Conservation (phyloP, 805 yeast species). For the Starmerella sirachaensis region DNA sequence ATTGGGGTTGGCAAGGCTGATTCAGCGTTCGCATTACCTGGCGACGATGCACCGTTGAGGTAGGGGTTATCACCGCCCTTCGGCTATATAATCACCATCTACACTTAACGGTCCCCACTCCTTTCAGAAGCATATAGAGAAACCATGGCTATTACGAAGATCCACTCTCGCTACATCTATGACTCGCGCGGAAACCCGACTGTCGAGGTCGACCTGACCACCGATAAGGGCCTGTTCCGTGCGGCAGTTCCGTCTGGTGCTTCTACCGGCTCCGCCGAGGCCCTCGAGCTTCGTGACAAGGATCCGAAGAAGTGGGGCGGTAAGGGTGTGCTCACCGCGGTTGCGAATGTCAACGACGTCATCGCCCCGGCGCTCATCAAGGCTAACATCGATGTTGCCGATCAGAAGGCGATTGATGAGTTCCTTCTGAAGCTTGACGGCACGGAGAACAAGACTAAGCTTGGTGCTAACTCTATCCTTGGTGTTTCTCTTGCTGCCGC, state of each 20-base stretch:
- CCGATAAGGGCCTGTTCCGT: conserved; percentile 88
- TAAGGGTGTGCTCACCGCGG: conserved; percentile 97
- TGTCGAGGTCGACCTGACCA: conserved; percentile 93
- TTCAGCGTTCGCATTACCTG: too few relatives aligned
- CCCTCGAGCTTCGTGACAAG: conserved; percentile 95
- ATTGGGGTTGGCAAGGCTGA: too few relatives aligned
- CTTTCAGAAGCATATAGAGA: conserved; percentile 2
- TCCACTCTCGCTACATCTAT: conserved; percentile 93
- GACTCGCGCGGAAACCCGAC: conserved; percentile 99
- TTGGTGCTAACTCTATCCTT: conserved; percentile 97
- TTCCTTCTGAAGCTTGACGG: conserved; percentile 84
- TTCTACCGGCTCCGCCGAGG: conserved; percentile 98
- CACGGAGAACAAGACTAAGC: conserved; percentile 91
- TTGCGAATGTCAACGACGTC: conserved; percentile 84
- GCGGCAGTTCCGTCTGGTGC: conserved; percentile 99
- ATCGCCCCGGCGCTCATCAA: conserved; percentile 88
- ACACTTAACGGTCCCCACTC: neutral
- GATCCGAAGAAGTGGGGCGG: conserved; percentile 97
- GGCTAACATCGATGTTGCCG: conserved; percentile 69
- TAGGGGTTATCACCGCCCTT: conserved; percentile 9
- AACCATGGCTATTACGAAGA: conserved; percentile 71
- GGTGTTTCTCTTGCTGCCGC: conserved; percentile 97
- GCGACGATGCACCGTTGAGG: conserved; percentile 3
- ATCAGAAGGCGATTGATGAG: conserved; percentile 79
- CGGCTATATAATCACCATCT: conserved; percentile 6